Base-by-base conservation (phyloP, 768 basidiomycete species). In the Asterophora lycoperdoides region DNA sequence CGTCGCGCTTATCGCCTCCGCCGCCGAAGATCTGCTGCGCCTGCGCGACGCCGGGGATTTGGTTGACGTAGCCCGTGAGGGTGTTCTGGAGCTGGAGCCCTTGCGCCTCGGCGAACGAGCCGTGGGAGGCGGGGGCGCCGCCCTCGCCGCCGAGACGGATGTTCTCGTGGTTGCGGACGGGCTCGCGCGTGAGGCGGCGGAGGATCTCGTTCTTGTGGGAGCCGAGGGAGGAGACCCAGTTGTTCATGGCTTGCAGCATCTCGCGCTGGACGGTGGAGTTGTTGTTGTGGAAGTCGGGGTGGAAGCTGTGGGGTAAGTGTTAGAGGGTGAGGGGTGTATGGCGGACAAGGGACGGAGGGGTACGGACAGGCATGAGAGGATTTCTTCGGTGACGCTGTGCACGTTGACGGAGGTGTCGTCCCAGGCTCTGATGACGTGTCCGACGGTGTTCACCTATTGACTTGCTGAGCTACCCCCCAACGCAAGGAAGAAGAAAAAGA, bases 351-450 rank as follows among this genome's bases (percentile, higher is more conserved):
- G 29, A 10, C n/a, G n/a, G 11, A 37, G 15, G 4, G 18, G 11
- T 19, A 66, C 81, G 29, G 60, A 86, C 86, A 89, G 59, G 72
- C 80, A 82, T 53, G 83, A 74, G 5, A 86, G 63, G 47, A 84
- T 68, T 13, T 88, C 84, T 41, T 88, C 84, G 0, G 74, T 77
- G 8, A 80, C 57, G 33, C 72, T 64, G 51, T 74, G 73, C 10
- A 80, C 75, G 58, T 89, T 80, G 18, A 81, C 57, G 0, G 76
- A 80, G 37, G 60, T 64, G 56, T 91, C 82, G 54, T 92, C 89
- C 91, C 90, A 93, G 8, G 90, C 89, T 56, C 82, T 83, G 36
- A 77, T 80, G 8, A 93, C 77, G n/a, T 75, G 66, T 23, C 68
- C 78, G 6, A 89, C 89, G 1, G 84, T 75, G 60, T 69, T 17